Evolutionary conservation across 306 rosid genomes (phyloP), one percentile per base, ranked within the genome.

Genomic region (Canavalia ensiformis): DNA sequence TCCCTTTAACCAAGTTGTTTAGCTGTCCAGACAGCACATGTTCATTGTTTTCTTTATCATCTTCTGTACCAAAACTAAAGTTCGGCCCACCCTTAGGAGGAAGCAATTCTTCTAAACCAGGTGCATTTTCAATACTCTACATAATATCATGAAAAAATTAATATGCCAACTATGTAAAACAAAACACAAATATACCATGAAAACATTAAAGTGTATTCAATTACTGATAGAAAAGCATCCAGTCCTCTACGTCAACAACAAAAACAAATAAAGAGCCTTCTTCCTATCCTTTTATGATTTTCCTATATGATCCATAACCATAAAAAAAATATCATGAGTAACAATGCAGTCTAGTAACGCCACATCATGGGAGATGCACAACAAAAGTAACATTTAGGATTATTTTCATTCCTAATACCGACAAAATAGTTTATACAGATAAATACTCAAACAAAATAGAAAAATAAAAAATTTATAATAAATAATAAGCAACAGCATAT

Each of bases 71-170:
- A 47, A 88, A 85, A 62, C 66, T 89, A 81, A 93, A 92, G 83
- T 86, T 92, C 0, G 98, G 90, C 56, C 91, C 97, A 73, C 96
- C 93, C 87, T 92, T 96, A 3, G 98, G 97, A 72, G 99, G 98
- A 81, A 96, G 98, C 85, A 96, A 82, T 76, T 88, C 97, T 84
- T 92, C 99, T 87, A 96, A 88, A 80, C 99, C 98, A 90, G 99
- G 97, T 59, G 97, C 98, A 80, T 88, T 94, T 84, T 96, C 99
- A 75, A 96, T 68, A 83, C 99, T 93, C 99, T 96, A 73, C 57
- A 65, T 80, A 74, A 85, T 46, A 74, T 52, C 42, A 39, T 33
- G 37, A 74, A 71, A 75, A 83, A 59, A 56, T 29, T 13, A 70
- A 67, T 28, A 54, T 34, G n/a, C 31, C 51, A 81, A 57, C 9